phyloP scores from a whole-genome alignment of 2,329 filamentous ascomycete species.

The Grosmannia clavigera region DNA sequence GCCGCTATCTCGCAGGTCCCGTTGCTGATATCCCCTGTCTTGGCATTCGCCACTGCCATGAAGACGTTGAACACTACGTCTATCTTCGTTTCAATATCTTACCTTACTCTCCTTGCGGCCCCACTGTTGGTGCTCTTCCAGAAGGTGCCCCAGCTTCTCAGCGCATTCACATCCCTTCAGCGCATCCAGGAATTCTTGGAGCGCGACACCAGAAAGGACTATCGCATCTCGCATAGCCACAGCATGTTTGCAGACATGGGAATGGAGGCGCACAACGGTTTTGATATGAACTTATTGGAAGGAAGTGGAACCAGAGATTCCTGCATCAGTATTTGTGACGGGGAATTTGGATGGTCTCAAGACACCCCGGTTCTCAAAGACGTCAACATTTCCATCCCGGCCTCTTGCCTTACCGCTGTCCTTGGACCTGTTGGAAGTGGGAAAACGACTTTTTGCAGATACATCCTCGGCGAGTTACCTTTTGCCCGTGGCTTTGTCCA shows the following conservation, averaged over 20 bases:
- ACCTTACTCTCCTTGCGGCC: conserved; percentile 20
- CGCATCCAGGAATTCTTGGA: conserved; percentile 27
- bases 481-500: background rate
- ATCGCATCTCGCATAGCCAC: conserved; percentile 8
- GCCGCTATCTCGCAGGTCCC: conserved; percentile 23
- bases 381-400: conserved; percentile 21
- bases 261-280: too few relatives aligned
- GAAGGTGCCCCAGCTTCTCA: conserved; percentile 19
- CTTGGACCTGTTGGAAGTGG: conserved; percentile 31
- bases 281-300: too few relatives aligned
- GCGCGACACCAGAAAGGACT: conserved; percentile 16
- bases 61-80: conserved; percentile 14
- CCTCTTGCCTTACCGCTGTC: conserved; percentile 24
- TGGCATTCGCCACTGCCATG: conserved; percentile 19
- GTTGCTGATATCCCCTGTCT: conserved; percentile 22
- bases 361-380: conserved; percentile 17
- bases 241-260: background rate
- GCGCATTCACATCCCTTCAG: conserved; percentile 20
- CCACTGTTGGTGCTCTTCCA: conserved; percentile 23
- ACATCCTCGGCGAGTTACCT: conserved; percentile 25
- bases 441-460: conserved; percentile 30
- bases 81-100: conserved; percentile 21
- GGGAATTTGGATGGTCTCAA: conserved; percentile 23
- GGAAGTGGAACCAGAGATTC: conserved; percentile 12
- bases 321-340: conserved; percentile 9